A percentile compares a stretch with the other conserved stretches of the same genome.
These are phyloP conservation scores for Cyathus striatus DNA, from an alignment of 768 basidiomycete species.

Conservation along the genomic window DNA sequence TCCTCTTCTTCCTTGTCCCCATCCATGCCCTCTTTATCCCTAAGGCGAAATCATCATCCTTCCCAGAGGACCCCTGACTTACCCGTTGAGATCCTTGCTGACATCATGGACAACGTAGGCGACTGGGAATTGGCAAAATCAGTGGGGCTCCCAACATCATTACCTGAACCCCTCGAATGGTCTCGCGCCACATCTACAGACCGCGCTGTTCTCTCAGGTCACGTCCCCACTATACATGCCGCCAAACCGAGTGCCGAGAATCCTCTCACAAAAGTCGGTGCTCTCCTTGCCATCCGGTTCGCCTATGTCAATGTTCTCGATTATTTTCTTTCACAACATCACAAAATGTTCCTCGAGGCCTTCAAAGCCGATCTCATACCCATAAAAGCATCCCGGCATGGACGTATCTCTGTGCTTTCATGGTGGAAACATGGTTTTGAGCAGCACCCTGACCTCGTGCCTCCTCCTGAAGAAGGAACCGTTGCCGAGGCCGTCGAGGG, in stretches of 20 bases:
- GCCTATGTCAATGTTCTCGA: slow-evolving; percentile 73
- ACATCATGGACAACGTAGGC: slow-evolving; percentile 73
- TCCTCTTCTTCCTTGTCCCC: slow-evolving; percentile 24
- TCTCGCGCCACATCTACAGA: slow-evolving; percentile 63
- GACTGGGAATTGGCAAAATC: slow-evolving; percentile 85
- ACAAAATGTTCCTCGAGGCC: slow-evolving; percentile 55
- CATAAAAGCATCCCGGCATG: slow-evolving; percentile 71
- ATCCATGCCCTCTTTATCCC: slow-evolving; percentile 16
- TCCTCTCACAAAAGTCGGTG: slow-evolving; percentile 68
- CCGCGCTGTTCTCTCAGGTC: slow-evolving; percentile 64
- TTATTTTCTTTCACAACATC: slow-evolving; percentile 64
- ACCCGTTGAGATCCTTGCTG: slow-evolving; percentile 70
- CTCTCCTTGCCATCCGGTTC: slow-evolving; percentile 62
- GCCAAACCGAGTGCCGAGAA: slow-evolving; percentile 45
- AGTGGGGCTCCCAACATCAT: slow-evolving; percentile 66
- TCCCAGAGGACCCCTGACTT: slow-evolving; percentile 48
- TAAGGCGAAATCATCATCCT: slow-evolving; percentile 16
- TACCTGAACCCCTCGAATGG: slow-evolving; percentile 69
- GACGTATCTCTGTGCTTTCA: slow-evolving; percentile 63
- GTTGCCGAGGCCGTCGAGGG: slow-evolving; percentile 71
- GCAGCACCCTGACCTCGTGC: slow-evolving; percentile 54
- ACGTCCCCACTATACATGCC: slow-evolving; percentile 54
- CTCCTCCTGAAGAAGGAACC: slow-evolving; percentile 46
- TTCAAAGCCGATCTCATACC: slow-evolving; percentile 70
- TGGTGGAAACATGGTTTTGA: slow-evolving; percentile 77